Evolutionary conservation across 2,329 filamentous ascomycete genomes (phyloP).

Genomic region (Hypoxylon sp.): DNA sequence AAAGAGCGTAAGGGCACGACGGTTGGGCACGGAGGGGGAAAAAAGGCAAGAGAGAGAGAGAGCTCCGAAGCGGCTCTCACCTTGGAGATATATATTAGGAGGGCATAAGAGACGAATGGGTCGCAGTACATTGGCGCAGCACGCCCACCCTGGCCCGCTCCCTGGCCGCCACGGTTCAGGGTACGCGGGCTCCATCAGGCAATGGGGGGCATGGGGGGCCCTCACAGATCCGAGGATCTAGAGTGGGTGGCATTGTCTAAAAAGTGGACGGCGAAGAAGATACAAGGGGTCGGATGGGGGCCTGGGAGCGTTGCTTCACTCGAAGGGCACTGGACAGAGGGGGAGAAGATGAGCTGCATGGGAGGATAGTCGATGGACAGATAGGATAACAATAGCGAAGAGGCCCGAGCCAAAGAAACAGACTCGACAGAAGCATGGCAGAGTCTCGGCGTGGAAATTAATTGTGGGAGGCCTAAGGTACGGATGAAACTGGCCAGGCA

Average conservation of each 20-base stretch:
- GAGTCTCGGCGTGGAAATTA: conserved; percentile 29
- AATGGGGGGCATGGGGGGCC: no score
- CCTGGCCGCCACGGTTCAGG: conserved; percentile 7
- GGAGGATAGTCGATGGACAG: no score
- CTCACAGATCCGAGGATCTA: conserved; percentile 31
- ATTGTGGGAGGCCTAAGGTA: conserved; percentile 33
- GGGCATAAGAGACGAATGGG: conserved; percentile 26
- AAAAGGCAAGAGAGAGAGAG: conserved; percentile 27
- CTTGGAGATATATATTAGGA: conserved; percentile 42
- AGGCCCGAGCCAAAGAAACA: conserved; percentile 31
- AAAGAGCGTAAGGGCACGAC: conserved; percentile 35
- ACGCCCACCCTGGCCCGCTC: no score
- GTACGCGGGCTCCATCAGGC: conserved; percentile 16
- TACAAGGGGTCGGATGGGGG: neutral
- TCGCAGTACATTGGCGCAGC: no score
- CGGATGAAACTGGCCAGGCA: conserved; percentile 39
- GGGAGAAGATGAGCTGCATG: no score
- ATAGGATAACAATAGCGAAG: no score
- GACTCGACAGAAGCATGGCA: conserved; percentile 30
- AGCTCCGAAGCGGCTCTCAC: conserved; percentile 30
- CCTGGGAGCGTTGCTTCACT: no score
- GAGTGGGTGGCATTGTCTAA: conserved; percentile 27
- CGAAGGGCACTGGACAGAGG: conserved; percentile 31
- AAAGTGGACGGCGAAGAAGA: conserved; percentile 27
- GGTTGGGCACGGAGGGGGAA: conserved; percentile 36